Evolutionary conservation across 345 rosid genomes (phyloP).

Genomic region (Arabis hirsuta): DNA sequence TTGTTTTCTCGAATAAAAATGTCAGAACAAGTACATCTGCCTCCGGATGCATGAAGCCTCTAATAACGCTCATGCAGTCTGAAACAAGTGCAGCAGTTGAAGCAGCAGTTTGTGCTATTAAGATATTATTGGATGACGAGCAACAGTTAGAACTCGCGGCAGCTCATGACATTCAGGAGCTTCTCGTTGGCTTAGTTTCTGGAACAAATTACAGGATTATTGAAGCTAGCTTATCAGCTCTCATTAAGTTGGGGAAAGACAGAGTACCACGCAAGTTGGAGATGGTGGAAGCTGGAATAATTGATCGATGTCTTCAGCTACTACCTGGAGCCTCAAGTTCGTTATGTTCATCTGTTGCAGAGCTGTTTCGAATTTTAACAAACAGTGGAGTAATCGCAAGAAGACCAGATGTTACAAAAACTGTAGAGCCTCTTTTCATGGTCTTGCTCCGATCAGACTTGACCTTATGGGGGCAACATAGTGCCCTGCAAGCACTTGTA

Average conservation of each 20-base stretch:
- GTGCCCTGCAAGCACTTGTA: conserved; percentile 87
- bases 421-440: conserved; percentile 83
- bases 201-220: conserved; percentile 64
- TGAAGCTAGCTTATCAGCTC: conserved; percentile 73
- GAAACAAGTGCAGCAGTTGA: conserved; percentile 53
- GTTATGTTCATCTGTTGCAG: conserved; percentile 73
- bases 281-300: conserved; percentile 82
- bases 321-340: conserved; percentile 74
- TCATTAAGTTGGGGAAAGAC: conserved; percentile 90
- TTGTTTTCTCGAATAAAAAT: conserved; percentile 61
- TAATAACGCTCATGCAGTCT: conserved; percentile 68
- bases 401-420: conserved; percentile 75
- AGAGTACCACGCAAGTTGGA: conserved; percentile 70
- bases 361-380: conserved; percentile 84
- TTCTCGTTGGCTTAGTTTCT: conserved; percentile 69
- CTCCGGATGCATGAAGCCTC: conserved; percentile 64
- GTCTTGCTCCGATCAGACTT: conserved; percentile 82
- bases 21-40: conserved; percentile 61
- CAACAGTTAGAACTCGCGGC: conserved; percentile 71
- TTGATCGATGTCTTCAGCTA: conserved; percentile 73
- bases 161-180: conserved; percentile 56
- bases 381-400: conserved; percentile 82
- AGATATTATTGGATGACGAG: conserved; percentile 73
- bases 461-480: conserved; percentile 86
- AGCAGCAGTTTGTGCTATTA: conserved; percentile 76